Conservation (phyloP, 73 alveolate species). For the Diophrys appendiculata region DNA sequence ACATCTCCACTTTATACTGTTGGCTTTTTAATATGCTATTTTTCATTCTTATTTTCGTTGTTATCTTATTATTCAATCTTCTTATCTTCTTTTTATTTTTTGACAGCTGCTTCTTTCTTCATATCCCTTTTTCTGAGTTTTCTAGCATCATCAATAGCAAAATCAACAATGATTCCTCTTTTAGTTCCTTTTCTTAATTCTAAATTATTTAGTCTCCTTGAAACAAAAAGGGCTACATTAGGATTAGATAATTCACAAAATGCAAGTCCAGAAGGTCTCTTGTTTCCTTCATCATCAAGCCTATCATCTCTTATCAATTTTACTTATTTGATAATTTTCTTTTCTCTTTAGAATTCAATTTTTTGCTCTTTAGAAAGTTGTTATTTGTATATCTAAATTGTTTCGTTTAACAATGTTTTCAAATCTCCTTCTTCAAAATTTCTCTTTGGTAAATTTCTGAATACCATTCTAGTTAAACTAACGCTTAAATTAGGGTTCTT, state of each 20-base stretch:
- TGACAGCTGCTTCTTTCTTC: constrained; percentile 5
- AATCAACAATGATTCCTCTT: constrained; percentile 48
- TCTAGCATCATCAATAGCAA: constrained; percentile 50
- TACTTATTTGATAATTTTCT: constrained; percentile 27
- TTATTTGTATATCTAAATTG: constrained; percentile 14
- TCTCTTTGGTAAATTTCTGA: constrained; percentile 53
- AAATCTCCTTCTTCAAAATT: constrained; percentile 32
- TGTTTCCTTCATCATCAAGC: constrained; percentile 35
- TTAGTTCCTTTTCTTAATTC: constrained; percentile 6
- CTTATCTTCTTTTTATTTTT: constrained; percentile 11
- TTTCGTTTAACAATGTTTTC: constrained; percentile 25
- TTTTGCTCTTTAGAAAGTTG: not conserved
- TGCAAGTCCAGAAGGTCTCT: constrained; percentile 45
- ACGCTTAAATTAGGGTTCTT: constrained; percentile 35
- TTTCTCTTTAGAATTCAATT: not conserved
- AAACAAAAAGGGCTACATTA: constrained; percentile 36
- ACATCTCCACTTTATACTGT: not conserved
- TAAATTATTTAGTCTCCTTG: constrained; percentile 41
- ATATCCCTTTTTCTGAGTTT: constrained; percentile 40
- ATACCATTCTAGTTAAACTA: constrained; percentile 12
- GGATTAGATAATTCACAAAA: constrained; percentile 44
- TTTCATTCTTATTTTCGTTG: constrained; percentile 11
- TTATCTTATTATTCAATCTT: constrained; percentile 25
- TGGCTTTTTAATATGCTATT: constrained; percentile 1
- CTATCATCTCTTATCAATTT: constrained; percentile 50